Evolutionary conservation across 1,139 yeast genomes (phyloP).

Genomic region (Suzukiozyma palmioleophila): DNA sequence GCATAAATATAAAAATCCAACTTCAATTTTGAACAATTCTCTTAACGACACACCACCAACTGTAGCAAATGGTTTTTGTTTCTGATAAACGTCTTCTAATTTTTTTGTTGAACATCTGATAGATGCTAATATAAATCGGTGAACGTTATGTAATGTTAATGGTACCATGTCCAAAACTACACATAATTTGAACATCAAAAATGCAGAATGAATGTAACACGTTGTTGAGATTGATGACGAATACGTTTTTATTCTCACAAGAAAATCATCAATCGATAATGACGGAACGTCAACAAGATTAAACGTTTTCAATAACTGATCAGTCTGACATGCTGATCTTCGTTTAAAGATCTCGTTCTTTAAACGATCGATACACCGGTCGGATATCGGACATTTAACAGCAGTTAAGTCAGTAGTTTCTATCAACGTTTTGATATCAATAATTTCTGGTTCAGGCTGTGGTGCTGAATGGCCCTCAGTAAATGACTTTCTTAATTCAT

Average conservation of each 20-base stretch:
- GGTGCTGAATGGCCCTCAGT: constrained; percentile 6
- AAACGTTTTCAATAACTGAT: constrained; percentile 30
- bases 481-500: not conserved
- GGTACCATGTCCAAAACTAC: constrained; percentile 30
- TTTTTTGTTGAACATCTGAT: constrained; percentile 43
- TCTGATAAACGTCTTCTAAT: constrained; percentile 42
- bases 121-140: constrained; percentile 37
- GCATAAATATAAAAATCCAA: constrained; percentile 37
- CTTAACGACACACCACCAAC: constrained; percentile 41
- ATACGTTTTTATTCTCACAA: constrained; percentile 37
- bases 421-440: constrained; percentile 25
- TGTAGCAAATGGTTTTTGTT: constrained; percentile 39
- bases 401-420: constrained; percentile 13
- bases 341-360: constrained; percentile 18
- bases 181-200: constrained; percentile 33
- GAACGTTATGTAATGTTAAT: constrained; percentile 31
- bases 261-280: constrained; percentile 32
- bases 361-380: constrained; percentile 13
- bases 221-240: constrained; percentile 39
- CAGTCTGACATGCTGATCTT: constrained; percentile 24
- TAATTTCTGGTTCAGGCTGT: constrained; percentile 12
- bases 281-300: constrained; percentile 34
- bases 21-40: constrained; percentile 38
- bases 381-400: constrained; percentile 15
- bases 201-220: constrained; percentile 40